Conservation (phyloP, 768 basidiomycete species). For the Pulveroboletus sp. region DNA sequence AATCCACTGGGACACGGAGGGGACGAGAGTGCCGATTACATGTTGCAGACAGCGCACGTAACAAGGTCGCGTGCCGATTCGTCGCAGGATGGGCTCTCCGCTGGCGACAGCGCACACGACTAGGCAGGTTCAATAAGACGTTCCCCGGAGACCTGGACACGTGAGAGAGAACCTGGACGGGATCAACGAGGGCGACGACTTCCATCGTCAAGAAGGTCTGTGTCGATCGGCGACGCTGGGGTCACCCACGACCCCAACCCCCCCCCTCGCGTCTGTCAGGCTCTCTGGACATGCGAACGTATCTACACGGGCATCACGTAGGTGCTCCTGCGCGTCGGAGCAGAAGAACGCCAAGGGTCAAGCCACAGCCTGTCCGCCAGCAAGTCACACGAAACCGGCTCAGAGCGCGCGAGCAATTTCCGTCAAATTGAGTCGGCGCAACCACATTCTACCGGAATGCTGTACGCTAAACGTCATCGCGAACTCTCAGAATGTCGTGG, state of each 20-base stretch:
- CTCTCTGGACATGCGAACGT: neutral
- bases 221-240: constrained; percentile 7
- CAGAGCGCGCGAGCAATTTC: constrained; percentile 19
- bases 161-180: no score
- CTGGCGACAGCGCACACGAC: no score
- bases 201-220: constrained; percentile 13
- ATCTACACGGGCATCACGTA: no score
- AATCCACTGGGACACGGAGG: no score
- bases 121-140: no score
- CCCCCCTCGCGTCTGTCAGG: no score
- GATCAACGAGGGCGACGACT: neutral
- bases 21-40: no score
- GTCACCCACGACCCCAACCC: no score
- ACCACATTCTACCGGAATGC: constrained; percentile 7
- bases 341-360: constrained; percentile 6
- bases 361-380: neutral
- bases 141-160: no score
- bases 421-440: constrained; percentile 23
- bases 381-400: constrained; percentile 11
- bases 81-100: no score
- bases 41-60: no score
- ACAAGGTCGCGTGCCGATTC: no score
- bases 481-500: constrained; percentile 6
- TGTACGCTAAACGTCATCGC: constrained; percentile 6
- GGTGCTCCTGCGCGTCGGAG: neutral